Percentiles rank a stretch among this genome's conserved stretches.
Evolutionary conservation across 2,329 filamentous ascomycete genomes (phyloP).

Genomic region (Colletotrichum aenigma): DNA sequence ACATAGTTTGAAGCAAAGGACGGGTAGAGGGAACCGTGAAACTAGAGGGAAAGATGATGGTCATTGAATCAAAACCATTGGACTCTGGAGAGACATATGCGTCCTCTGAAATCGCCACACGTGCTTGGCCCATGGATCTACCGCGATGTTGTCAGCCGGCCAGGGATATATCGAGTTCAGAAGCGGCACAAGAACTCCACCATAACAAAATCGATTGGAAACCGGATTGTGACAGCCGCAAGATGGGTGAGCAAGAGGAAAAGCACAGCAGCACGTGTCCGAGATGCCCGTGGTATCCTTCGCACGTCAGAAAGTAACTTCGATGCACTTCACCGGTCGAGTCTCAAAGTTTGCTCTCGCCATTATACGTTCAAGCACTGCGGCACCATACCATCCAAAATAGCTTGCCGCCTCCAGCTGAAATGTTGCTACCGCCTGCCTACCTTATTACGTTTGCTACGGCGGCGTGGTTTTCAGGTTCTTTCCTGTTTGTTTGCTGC

Average conservation of each 20-base stretch:
- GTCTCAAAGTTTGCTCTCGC: background rate
- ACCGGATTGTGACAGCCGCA: background rate
- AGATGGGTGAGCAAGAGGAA: background rate
- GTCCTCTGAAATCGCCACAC: background rate
- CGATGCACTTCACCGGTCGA: background rate
- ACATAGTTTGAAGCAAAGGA: background rate
- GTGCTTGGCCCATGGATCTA: background rate
- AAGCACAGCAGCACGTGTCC: background rate
- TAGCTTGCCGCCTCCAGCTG: background rate
- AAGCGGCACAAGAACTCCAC: background rate
- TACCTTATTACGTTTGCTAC: background rate
- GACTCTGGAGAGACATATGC: background rate
- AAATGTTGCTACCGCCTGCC: background rate
- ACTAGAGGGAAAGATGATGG: background rate
- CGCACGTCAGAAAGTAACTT: background rate
- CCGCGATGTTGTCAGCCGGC: background rate
- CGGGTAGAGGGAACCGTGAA: background rate
- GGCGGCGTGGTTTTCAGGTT: background rate
- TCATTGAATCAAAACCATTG: background rate
- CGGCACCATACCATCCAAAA: background rate
- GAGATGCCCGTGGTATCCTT: background rate
- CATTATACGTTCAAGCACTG: background rate
- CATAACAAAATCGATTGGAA: background rate
- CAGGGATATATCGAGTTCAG: slow-evolving; percentile 10
- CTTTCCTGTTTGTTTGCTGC: background rate